Percentiles rank a stretch among this genome's conserved stretches.
These are phyloP conservation scores for Sclerotinia subarctica DNA, from an alignment of 2,329 filamentous ascomycete species.

Conservation along the genomic window DNA sequence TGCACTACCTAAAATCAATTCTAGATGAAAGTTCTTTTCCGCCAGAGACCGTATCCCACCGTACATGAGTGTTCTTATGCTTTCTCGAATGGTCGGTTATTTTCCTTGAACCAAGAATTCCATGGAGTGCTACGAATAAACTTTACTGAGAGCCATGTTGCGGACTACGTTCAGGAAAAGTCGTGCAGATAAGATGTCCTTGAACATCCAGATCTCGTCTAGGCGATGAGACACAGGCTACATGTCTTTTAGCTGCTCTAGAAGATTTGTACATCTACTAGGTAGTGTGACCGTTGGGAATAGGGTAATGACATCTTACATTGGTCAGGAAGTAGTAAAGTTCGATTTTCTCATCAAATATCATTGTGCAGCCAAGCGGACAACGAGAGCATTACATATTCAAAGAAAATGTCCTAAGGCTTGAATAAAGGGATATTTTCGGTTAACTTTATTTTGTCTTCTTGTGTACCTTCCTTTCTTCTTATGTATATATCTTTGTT, in stretches of 20 bases:
- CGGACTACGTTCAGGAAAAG: not conserved
- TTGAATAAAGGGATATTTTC: constrained; percentile 9
- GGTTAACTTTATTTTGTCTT: not conserved
- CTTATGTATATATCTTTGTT: constrained; percentile 2
- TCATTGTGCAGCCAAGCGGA: no score
- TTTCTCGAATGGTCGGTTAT: not conserved
- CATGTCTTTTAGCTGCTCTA: not conserved
- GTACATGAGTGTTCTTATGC: not conserved
- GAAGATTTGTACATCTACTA: not conserved
- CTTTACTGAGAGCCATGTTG: not conserved
- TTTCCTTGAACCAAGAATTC: not conserved
- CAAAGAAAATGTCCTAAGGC: not conserved
- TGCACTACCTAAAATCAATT: not conserved
- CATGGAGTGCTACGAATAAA: not conserved
- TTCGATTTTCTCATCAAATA: not conserved
- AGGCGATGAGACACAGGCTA: no score
- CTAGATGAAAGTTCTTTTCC: not conserved
- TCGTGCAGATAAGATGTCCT: not conserved
- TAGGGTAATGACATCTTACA: not conserved
- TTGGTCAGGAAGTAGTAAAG: not conserved
- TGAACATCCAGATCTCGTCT: not conserved
- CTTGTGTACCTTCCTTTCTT: not conserved
- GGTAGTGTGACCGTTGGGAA: not conserved
- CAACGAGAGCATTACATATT: not conserved
- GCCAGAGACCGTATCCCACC: not conserved